Evolutionary conservation across 768 basidiomycete species (phyloP).

Genomic region (Collybia sordida): DNA sequence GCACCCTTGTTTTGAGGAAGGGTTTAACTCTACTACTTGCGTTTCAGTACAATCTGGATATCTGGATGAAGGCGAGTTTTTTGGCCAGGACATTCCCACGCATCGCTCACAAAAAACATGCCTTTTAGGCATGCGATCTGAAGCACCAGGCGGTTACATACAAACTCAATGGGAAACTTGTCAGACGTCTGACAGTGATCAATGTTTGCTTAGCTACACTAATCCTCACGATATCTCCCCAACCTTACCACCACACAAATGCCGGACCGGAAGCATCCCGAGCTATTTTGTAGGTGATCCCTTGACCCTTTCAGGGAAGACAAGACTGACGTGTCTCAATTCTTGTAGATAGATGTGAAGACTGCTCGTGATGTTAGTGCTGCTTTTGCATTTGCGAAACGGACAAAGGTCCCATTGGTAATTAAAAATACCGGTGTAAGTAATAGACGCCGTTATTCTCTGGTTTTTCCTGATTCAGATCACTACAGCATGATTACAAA

Average conservation of each 20-base stretch:
- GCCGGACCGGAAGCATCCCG: slow-evolving; percentile 36
- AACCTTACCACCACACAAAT: slow-evolving; percentile 24
- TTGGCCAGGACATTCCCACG: neutral
- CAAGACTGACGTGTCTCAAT: neutral
- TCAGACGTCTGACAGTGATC: slow-evolving; percentile 38
- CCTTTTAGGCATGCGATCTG: slow-evolving; percentile 10
- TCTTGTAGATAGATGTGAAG: slow-evolving; percentile 32
- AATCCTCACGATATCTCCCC: slow-evolving; percentile 26
- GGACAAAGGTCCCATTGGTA: slow-evolving; percentile 38
- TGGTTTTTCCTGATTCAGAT: neutral
- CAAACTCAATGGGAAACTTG: slow-evolving; percentile 58
- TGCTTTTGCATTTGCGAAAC: slow-evolving; percentile 43
- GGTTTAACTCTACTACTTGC: slow-evolving; percentile 17
- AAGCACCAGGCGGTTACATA: slow-evolving; percentile 27
- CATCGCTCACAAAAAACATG: neutral
- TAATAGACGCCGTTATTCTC: neutral
- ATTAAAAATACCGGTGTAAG: slow-evolving; percentile 54
- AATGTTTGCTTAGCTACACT: slow-evolving; percentile 46
- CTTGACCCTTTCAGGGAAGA: neutral
- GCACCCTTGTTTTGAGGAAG: slow-evolving; percentile 18
- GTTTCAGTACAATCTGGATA: slow-evolving; percentile 12
- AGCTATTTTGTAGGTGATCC: slow-evolving; percentile 34
- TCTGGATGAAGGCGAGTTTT: slow-evolving; percentile 17
- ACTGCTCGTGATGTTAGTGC: slow-evolving; percentile 37
- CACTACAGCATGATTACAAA: slow-evolving; percentile 45